Conservation (phyloP, 1,284 basidiomycete genomes). For the Hymenochaete sp. region DNA sequence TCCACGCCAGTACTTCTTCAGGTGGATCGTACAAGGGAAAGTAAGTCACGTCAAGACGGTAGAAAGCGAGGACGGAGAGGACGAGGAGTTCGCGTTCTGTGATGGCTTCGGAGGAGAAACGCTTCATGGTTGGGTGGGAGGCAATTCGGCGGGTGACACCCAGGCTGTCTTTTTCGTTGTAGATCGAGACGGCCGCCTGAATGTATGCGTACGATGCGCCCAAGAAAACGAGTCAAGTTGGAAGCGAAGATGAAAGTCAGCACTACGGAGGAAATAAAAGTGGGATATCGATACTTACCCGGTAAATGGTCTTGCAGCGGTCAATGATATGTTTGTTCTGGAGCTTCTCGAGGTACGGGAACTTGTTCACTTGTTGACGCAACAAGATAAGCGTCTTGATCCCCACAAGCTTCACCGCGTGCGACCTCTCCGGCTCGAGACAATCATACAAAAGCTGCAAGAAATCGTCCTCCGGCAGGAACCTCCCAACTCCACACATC, state of each 20-base stretch:
- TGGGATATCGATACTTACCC: slow-evolving; percentile 31
- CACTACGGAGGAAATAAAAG: too few species aligned
- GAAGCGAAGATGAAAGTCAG: slow-evolving; percentile 16
- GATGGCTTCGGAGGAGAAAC: slow-evolving; percentile 47
- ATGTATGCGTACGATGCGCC: too few species aligned
- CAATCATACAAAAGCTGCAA: slow-evolving; percentile 52
- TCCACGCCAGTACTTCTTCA: slow-evolving; percentile 27
- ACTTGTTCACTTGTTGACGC: slow-evolving; percentile 18
- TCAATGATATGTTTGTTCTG: slow-evolving; percentile 38
- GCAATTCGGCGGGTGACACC: slow-evolving; percentile 48
- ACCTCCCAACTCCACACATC: slow-evolving; percentile 64
- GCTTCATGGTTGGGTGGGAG: slow-evolving; percentile 50
- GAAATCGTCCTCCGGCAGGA: slow-evolving; percentile 54
- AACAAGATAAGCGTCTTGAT: slow-evolving; percentile 59
- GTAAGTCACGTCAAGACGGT: slow-evolving; percentile 50
- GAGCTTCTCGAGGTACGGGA: slow-evolving; percentile 29
- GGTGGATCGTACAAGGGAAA: slow-evolving; percentile 28
- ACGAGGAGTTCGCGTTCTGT: slow-evolving; percentile 59
- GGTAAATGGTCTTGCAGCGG: slow-evolving; percentile 49
- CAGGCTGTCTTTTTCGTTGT: slow-evolving; percentile 48
- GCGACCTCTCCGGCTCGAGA: slow-evolving; percentile 66
- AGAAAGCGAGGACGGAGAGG: slow-evolving; percentile 55
- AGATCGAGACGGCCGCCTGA: slow-evolving; percentile 39
- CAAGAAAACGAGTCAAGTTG: slow-evolving; percentile 16
- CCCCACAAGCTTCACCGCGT: slow-evolving; percentile 72